A percentile compares a stretch with the other conserved stretches of the same genome.
Conservation (phyloP, 257 asterid genomes). For the Paraleonurus japonicus region DNA sequence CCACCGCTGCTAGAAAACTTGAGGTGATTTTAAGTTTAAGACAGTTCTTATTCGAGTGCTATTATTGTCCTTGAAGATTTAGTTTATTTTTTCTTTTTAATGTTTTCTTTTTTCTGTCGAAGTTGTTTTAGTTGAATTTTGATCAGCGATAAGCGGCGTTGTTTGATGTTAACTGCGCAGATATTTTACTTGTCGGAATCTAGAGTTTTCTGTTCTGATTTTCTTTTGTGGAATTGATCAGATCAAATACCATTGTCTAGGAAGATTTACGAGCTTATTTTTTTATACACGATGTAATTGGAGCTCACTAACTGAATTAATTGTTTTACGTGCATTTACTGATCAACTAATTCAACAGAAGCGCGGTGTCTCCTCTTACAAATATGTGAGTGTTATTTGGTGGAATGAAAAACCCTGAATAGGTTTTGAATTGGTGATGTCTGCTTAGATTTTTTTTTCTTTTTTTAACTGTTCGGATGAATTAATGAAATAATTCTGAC, state of each 20-base stretch:
- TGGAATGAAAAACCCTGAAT: neutral
- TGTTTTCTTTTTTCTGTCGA: neutral
- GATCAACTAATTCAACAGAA: neutral
- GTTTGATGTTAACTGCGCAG: neutral
- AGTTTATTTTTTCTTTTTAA: neutral
- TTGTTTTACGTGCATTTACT: neutral
- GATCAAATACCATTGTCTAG: neutral
- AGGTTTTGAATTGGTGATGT: neutral
- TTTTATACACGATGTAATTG: slow-evolving; percentile 2
- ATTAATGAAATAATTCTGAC: neutral
- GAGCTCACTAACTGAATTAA: neutral
- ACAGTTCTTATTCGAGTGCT: neutral
- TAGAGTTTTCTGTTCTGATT: slow-evolving; percentile 11
- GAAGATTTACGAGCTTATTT: neutral
- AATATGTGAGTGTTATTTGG: neutral
- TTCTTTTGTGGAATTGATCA: neutral
- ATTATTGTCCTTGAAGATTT: neutral
- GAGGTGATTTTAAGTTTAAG: slow-evolving; percentile 26
- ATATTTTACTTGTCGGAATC: neutral
- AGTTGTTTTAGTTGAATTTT: neutral
- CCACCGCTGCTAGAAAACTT: slow-evolving; percentile 37
- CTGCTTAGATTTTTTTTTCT: neutral
- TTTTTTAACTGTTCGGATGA: neutral
- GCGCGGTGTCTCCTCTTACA: neutral
- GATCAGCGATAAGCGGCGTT: slow-evolving; percentile 21